Base-by-base conservation (phyloP, 352 stramenopile genomes). In the Phytophthora ramorum region DNA sequence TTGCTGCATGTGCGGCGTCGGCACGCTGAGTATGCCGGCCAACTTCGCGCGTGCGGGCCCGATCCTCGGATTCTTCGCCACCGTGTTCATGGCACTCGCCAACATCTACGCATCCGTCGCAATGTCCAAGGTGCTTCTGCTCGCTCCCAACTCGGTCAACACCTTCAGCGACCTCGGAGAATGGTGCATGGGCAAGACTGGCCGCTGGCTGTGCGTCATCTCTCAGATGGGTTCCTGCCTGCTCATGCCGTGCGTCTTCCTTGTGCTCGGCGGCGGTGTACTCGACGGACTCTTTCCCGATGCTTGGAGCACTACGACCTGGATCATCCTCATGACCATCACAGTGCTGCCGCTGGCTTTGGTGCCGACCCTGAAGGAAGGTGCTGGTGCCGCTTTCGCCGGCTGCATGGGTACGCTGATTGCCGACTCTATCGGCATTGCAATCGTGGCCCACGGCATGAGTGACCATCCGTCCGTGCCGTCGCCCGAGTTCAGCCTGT, bases 301-400 rank as follows among this genome's bases (percentile, higher is more conserved):
- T 26, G 62, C 79, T 17, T 84, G 83, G 62, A 69, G 57, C 43
- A 63, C 75, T 26, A 76, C 72, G 38, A 86, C 69, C 14, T 91
- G 83, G 83, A 89, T 84, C 46, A 71, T 88, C n/a, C 38, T 88
- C 19, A 90, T 90, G 81, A 81, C 78, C 7, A 57, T 86, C 35
- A 81, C 65, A 0, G 55, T 85, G 44, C 43, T 81, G 32, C 81
- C 81, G 20, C 63, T 90, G 47, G 76, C 72, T 10, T 41, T 90
- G 17, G 81, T 81, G 34, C 81, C 81, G 7, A 90, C 81, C 3
- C 70, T 90, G 14, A 88, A 90, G 61, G 81, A 90, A 74, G 73
- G 79, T 12, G 81, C 79, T 14, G 72, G 74, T 2, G 78, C 77
- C 0, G 81, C 81, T 43, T 83, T 88, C 32, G 79, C 81, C 17